Base-by-base conservation (phyloP, 768 basidiomycete species). In the Tephrocybe sp. region DNA sequence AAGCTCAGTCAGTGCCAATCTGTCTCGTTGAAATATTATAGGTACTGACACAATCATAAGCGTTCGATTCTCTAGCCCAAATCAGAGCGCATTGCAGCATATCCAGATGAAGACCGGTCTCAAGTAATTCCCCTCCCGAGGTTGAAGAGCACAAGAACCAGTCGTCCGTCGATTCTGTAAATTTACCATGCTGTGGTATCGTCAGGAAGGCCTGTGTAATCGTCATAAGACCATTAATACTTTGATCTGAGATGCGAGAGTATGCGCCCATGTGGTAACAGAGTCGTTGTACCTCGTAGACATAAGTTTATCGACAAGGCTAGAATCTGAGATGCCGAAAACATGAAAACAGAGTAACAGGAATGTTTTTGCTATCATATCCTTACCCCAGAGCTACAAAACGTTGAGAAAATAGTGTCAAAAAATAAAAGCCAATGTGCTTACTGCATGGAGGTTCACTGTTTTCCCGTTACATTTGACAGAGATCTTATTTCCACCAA, bases 31-130 rank as follows among this genome's bases (percentile, higher is more conserved):
- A 16, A 17, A 22, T n/a, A 36, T 19, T 33, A 33, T 39, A 48
- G 33, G 34, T 8, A 60, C 68, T 49, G 51, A 73, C 77, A 53
- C 77, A 80, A 52, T 73, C 73, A 38, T 72, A 71, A 4, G 61
- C 52, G 48, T 78, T 78, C 6, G 76, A 62, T 44, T 80, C 77
- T 39, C 62, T 48, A 17, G 75, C 76, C 75, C 76, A 78, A 17
- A 72, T 70, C 2, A 77, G 63, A 23, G 78, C 76, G 58, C 77
- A 79, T 16, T 63, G 61, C 30, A 79, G 68, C 5, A 73, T 72
- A 9, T n/a, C 17, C 26, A 26, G 7, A 26, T 26, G 4, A 7
- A 4, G 26, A 26, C 26, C 26, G 7, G 3, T 26, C 7, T 26
- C 26, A 35, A 4, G 7, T n/a, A 39, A 19, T 5, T 39, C 4